Conservation (phyloP, 2,329 filamentous ascomycete species). For the Huntiella omanensis region DNA sequence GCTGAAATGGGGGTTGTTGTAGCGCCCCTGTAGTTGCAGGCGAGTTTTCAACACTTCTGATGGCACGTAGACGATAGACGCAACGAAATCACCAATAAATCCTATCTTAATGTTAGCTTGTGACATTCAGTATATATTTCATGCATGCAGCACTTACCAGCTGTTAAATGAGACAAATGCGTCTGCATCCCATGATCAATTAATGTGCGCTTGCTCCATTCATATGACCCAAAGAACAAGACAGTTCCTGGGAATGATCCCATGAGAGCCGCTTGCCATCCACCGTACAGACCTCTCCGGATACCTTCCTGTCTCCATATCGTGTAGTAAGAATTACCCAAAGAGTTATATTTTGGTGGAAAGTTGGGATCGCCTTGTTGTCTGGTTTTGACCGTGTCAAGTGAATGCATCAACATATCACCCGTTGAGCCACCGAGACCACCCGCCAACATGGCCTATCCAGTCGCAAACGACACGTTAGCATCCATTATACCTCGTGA, state of each 20-base stretch:
- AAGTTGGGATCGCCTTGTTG: conserved; percentile 92
- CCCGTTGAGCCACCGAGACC: conserved; percentile 83
- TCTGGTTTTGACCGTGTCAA: conserved; percentile 95
- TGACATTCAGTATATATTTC: conserved; percentile 3
- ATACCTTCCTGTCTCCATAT: conserved; percentile 88
- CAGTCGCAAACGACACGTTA: background rate
- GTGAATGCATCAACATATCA: conserved; percentile 95
- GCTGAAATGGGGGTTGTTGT: conserved; percentile 84
- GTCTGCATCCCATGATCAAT: conserved; percentile 69
- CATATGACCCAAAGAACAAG: conserved; percentile 90
- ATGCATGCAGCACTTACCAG: conserved; percentile 35
- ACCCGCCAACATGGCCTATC: conserved; percentile 81
- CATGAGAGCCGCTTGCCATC: conserved; percentile 76
- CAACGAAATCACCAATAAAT: conserved; percentile 82
- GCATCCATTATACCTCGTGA: background rate
- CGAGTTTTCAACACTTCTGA: conserved; percentile 97
- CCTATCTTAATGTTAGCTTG: conserved; percentile 28
- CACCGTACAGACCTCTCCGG: conserved; percentile 70
- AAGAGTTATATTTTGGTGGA: conserved; percentile 78
- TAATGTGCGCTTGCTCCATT: conserved; percentile 81
- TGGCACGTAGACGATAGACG: conserved; percentile 85
- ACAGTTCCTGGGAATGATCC: conserved; percentile 89
- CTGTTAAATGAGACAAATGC: conserved; percentile 67
- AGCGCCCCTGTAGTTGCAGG: conserved; percentile 79
- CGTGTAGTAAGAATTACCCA: conserved; percentile 78